phyloP scores from a whole-genome alignment of 352 stramenopile species.

The Globisporangium polare region DNA sequence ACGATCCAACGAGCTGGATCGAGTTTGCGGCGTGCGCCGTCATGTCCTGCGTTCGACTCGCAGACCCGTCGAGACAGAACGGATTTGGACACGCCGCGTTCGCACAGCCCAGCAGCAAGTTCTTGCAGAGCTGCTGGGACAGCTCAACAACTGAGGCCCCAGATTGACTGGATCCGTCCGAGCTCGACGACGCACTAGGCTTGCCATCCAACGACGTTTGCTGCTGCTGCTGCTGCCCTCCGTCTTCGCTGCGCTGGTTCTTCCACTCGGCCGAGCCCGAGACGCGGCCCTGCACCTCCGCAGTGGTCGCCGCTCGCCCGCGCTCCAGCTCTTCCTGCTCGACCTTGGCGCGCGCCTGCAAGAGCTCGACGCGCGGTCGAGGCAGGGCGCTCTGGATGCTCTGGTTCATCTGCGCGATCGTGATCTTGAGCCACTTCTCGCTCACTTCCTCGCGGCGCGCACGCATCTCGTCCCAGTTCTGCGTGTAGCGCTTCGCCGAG shows the following conservation, averaged over 20 bases:
- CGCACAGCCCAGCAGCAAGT: slow-evolving; percentile 40
- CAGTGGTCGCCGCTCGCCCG: slow-evolving; percentile 26
- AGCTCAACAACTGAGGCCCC: slow-evolving; percentile 21
- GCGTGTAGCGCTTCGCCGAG: slow-evolving; percentile 79
- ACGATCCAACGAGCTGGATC: slow-evolving; percentile 37
- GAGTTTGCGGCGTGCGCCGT: slow-evolving; percentile 39
- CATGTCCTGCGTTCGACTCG: neutral
- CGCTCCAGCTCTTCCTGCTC: slow-evolving; percentile 50
- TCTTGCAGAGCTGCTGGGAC: slow-evolving; percentile 42
- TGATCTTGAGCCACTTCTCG: slow-evolving; percentile 55
- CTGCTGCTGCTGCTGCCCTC: slow-evolving; percentile 10
- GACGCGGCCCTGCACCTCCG: slow-evolving; percentile 64
- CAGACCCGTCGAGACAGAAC: slow-evolving; percentile 27
- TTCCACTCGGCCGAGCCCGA: slow-evolving; percentile 83
- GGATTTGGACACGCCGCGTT: slow-evolving; percentile 34
- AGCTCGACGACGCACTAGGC: neutral
- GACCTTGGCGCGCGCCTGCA: slow-evolving; percentile 28
- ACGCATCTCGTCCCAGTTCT: slow-evolving; percentile 62
- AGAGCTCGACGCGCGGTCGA: slow-evolving; percentile 26
- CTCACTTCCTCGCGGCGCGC: slow-evolving; percentile 57
- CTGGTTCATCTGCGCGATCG: slow-evolving; percentile 54
- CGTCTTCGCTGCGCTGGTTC: slow-evolving; percentile 62
- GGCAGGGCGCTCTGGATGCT: slow-evolving; percentile 24
- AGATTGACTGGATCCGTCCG: neutral
- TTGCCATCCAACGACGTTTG: neutral